Evolutionary conservation across 768 basidiomycete genomes (phyloP), one percentile per base, ranked within the genome.

Genomic region (Chalciporus pseudorubinellus): DNA sequence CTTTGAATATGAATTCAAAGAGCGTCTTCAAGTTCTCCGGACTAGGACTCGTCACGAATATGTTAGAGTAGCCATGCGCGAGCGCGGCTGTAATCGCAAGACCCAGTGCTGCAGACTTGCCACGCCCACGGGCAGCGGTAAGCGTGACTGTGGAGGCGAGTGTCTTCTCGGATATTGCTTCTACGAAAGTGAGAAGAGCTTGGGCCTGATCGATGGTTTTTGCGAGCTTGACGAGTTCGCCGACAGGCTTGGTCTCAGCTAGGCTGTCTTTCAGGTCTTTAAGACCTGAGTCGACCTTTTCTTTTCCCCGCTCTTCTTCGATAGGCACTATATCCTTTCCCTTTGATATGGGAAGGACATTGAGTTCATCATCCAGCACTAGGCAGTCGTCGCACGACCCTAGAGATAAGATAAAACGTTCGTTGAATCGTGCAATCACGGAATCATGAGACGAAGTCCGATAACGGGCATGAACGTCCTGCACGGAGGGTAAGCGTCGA

Each of bases 1-100:
- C 97, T 66, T 97, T 95, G 78, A 97, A 97, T 22, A 98, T 80
- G 67, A 99, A 98, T 52, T 98, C 93, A 63, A 98, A 99, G n/a
- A 98, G 67, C 0, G 95, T 98, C 74, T 89, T 95, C 73, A 99
- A 74, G 70, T 99, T 99, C 71, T 98, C 95, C 2, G 97, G 97
- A 62, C 87, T 92, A 1, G 97, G 97, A 68, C 90, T 93, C 10
- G 97, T 99, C 46, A 99, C 92, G 66, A 98, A 99, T 51, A 98
- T 92, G 69, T 99, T 99, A 46, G 90, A 89, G 66, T 98, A 98
- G 21, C 93, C 94, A 62, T 97, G 89, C 1, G 85, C 88, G 19
- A 98, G 75, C 1, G 97, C 95, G 12, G 92, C 88, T 1, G 95
- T 89, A 53, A 98, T 91, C 1, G 94, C 91, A 43, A 99, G 73